Base-by-base conservation (phyloP, 2,329 filamentous ascomycete genomes). In the Clonostachys rhizophaga region DNA sequence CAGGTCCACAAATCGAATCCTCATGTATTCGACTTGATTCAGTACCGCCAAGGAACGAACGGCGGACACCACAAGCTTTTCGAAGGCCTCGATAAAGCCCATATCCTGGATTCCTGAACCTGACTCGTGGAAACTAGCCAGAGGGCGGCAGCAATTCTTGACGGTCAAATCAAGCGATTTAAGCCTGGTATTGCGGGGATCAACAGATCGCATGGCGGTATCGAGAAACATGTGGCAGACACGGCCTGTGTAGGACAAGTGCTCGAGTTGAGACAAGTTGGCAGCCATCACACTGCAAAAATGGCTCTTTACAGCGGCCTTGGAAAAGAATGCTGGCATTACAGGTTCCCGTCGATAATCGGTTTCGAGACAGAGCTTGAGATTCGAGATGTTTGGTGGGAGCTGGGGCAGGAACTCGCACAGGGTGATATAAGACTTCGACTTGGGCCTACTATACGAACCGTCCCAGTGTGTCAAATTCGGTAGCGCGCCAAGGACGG, bases 1-100 rank as follows among this genome's bases (percentile, higher is more conserved):
- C 6, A 90, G 71, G 62, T 90, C 86, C 46, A 90, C 83, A 56
- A 87, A 90, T 47, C 86, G 81, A 56, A 90, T 88, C 48, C 86
- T 75, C 52, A 91, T 63, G 60, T 82, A 81, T 41, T 81, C 69
- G 34, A 91, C 64, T n/a, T 71, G 67, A 45, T 75, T 74, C 43
- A 88, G 74, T 33, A 70, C 73, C 13, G 75, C 74, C 42, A 90
- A 64, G 4, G 83, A 76, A 43, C 75, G 74, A 34, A 88, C 79
- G 1, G 78, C 83, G 2, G 80, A 74, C 4, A 87, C 53, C 4
- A 90, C 83, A 11, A 90, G 69, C 49, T 76, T 74, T 63, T 89
- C 86, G 55, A 90, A 90, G 0, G 83, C 79, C 20, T 76, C 70
- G 54, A 90, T 89, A 53, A 90, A 91, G 33, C 79, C 74, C 69